Percentiles rank a stretch among this genome's conserved stretches.
These are phyloP conservation scores for Blastocystis sp. DNA, from an alignment of 352 stramenopile genomes.

Conservation along the genomic window DNA sequence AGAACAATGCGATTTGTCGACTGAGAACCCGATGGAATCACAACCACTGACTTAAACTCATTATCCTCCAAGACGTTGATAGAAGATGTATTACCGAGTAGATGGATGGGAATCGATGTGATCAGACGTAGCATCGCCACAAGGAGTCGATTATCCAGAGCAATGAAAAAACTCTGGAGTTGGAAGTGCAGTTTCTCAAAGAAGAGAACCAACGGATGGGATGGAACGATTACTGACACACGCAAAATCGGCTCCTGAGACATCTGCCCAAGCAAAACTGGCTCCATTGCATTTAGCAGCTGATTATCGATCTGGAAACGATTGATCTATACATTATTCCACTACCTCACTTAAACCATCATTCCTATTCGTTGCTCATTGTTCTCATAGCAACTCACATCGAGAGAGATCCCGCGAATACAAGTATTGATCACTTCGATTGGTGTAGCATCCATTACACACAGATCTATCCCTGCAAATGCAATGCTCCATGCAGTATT, in stretches of 20 bases:
- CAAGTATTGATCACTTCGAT: slow-evolving; percentile 6
- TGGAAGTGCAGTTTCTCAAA: slow-evolving; percentile 18
- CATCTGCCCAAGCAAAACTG: not conserved
- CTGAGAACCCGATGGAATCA: not conserved
- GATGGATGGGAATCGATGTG: not conserved
- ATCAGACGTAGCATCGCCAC: not conserved
- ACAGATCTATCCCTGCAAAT: not conserved
- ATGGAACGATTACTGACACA: not conserved
- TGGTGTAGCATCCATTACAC: not conserved
- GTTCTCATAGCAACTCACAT: not conserved
- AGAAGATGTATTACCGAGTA: not conserved
- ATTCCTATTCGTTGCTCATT: not conserved
- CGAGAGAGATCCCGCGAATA: not conserved
- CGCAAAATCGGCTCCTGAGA: not conserved
- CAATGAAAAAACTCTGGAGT: not conserved
- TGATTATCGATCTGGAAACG: slow-evolving; percentile 48
- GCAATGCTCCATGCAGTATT: not conserved
- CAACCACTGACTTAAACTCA: not conserved
- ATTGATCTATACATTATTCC: not conserved
- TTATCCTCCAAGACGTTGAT: not conserved
- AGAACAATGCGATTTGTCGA: not conserved
- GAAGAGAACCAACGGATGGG: not conserved
- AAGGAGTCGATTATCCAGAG: slow-evolving; percentile 26
- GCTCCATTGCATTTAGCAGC: not conserved
- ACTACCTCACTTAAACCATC: not conserved